These are phyloP conservation scores for Allomyces javanicus DNA, from an alignment of 192 early-diverging fungal species.

Conservation along the genomic window DNA sequence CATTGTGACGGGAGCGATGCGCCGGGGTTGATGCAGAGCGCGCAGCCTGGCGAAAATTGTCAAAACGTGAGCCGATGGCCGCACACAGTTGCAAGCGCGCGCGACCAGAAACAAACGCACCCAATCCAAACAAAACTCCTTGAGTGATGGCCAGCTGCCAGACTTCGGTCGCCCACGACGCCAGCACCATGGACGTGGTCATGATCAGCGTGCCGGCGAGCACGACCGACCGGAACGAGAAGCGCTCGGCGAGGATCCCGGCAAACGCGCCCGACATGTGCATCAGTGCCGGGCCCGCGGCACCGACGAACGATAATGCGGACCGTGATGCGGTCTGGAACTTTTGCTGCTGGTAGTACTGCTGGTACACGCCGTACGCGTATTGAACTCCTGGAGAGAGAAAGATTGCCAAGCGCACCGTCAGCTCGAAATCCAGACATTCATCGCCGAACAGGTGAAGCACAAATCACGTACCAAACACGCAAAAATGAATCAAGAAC, in stretches of 20 bases:
- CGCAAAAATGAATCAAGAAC: slow-evolving; percentile 19
- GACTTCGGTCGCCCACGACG: slow-evolving; percentile 22
- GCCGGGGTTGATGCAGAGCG: slow-evolving; percentile 26
- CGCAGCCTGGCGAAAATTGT: slow-evolving; percentile 10
- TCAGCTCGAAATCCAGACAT: neutral
- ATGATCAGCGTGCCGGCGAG: slow-evolving; percentile 1
- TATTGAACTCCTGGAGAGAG: slow-evolving; percentile 10
- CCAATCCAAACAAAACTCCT: slow-evolving; percentile 30
- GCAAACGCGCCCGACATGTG: neutral
- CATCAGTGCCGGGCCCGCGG: slow-evolving; percentile 3
- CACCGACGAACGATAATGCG: neutral
- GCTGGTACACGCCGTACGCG: slow-evolving; percentile 18
- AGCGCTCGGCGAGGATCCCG: neutral
- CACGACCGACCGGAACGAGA: neutral
- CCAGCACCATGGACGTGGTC: slow-evolving; percentile 18
- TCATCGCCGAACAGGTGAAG: neutral
- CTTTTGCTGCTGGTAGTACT: slow-evolving; percentile 5
- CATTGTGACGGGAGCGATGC: slow-evolving; percentile 34
- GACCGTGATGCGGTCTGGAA: slow-evolving; percentile 2
- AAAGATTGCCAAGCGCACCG: no score
- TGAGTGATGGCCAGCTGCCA: slow-evolving; percentile 12
- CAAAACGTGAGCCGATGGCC: no score
- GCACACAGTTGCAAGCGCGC: no score
- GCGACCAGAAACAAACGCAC: slow-evolving; percentile 2
- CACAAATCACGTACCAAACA: slow-evolving; percentile 5